These are phyloP conservation scores for Podosphaera fusca DNA, from an alignment of 2,329 filamentous ascomycete species.

Conservation along the genomic window DNA sequence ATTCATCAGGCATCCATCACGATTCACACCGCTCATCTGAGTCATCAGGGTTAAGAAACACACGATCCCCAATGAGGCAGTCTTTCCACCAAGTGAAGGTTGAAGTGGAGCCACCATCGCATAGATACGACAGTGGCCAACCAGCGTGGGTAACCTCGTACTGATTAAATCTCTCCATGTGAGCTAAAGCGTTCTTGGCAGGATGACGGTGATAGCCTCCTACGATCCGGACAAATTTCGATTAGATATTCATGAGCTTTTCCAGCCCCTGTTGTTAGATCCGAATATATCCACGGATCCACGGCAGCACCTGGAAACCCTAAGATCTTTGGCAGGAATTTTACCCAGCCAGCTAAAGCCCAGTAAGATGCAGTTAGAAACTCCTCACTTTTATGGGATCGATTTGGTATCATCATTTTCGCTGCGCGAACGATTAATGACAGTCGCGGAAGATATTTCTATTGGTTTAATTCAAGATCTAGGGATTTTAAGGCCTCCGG, in stretches of 20 bases:
- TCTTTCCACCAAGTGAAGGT: constrained; percentile 16
- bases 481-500: constrained; percentile 17
- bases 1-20: constrained; percentile 16
- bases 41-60: constrained; percentile 16
- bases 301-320: constrained; percentile 15
- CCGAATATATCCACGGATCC: constrained; percentile 15
- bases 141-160: constrained; percentile 4
- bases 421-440: constrained; percentile 19
- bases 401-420: constrained; percentile 20
- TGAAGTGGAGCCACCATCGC: constrained; percentile 4
- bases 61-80: constrained; percentile 16
- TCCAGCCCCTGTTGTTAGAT: constrained; percentile 18
- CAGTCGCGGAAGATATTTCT: constrained; percentile 17
- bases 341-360: constrained; percentile 18
- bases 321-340: constrained; percentile 13
- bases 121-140: constrained; percentile 6
- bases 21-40: constrained; percentile 18
- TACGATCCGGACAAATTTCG: constrained; percentile 18
- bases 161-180: constrained; percentile 5
- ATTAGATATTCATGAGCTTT: constrained; percentile 16
- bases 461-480: constrained; percentile 18
- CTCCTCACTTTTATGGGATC: constrained; percentile 20
- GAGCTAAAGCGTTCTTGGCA: constrained; percentile 3
- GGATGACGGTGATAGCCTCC: constrained; percentile 14
- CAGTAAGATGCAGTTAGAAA: constrained; percentile 19